Evolutionary conservation across 164 flowering plant genomes (phyloP).

Genomic region (Dillenia turbinata): DNA sequence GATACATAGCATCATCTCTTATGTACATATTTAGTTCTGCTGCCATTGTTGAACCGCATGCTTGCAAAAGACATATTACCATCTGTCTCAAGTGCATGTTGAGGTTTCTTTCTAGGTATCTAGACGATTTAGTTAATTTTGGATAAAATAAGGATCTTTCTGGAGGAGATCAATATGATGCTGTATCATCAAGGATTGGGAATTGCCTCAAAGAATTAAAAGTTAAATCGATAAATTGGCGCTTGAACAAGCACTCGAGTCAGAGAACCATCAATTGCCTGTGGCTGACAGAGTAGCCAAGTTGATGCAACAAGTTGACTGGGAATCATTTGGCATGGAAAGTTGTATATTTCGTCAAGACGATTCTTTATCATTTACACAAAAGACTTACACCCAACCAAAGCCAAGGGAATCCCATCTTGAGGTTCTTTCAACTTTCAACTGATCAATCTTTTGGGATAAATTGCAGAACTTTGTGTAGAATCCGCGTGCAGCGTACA

Average conservation of each 20-base stretch:
- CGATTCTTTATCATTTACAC: conserved; percentile 9
- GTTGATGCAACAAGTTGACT: conserved; percentile 66
- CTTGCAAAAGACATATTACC: too few species aligned
- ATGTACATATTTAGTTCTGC: too few species aligned
- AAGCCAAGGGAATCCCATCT: conserved; percentile 5
- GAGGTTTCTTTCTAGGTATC: conserved; percentile 1
- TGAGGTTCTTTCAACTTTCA: conserved; percentile 12
- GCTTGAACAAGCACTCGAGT: conserved; percentile 31
- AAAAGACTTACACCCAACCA: conserved; percentile 13
- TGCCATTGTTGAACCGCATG: too few species aligned
- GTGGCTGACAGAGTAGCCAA: conserved; percentile 40
- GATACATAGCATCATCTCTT: too few species aligned
- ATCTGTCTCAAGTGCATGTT: too few species aligned
- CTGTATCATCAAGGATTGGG: conserved; percentile 70
- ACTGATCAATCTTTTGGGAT: conserved; percentile 22
- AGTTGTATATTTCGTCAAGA: conserved; percentile 21
- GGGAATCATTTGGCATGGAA: conserved; percentile 81
- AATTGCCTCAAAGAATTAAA: conserved; percentile 52
- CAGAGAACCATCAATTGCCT: conserved; percentile 13
- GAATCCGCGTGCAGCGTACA: conserved; percentile 52
- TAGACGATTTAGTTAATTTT: conserved; percentile 56
- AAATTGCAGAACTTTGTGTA: conserved; percentile 49
- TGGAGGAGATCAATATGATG: conserved; percentile 68
- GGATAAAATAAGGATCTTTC: conserved; percentile 32
- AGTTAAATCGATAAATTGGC: conserved; percentile 68